phyloP scores from a whole-genome alignment of 306 rosid species.

The Glycyrrhiza uralensis region DNA sequence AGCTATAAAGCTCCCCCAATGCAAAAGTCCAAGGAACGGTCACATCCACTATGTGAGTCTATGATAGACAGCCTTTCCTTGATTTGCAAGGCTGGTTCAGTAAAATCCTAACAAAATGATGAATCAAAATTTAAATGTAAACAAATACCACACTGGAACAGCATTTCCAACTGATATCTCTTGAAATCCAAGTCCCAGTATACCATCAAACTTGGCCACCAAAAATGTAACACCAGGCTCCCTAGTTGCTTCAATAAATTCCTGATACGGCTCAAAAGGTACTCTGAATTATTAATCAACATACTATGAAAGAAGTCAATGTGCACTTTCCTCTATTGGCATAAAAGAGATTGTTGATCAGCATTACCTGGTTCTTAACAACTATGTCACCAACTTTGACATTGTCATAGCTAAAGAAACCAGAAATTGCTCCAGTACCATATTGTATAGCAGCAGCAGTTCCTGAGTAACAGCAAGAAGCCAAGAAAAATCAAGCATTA shows the following conservation, averaged over 20 bases:
- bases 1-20: not conserved
- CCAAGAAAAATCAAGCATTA: not conserved
- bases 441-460: conserved; percentile 78
- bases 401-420: conserved; percentile 79
- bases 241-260: conserved; percentile 81
- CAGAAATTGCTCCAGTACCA: conserved; percentile 83
- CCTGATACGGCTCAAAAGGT: conserved; percentile 39
- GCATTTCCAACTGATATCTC: conserved; percentile 85
- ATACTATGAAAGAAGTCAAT: not conserved
- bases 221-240: conserved; percentile 69
- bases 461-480: conserved; percentile 43
- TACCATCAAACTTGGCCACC: conserved; percentile 84
- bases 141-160: conserved; percentile 78
- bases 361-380: conserved; percentile 71
- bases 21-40: not conserved
- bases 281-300: not conserved
- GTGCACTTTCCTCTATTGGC: not conserved
- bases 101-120: conserved; percentile 11
- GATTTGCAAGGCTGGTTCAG: not conserved
- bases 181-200: conserved; percentile 91
- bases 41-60: not conserved
- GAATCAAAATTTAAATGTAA: conserved; percentile 6
- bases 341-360: not conserved
- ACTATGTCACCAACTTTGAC: conserved; percentile 67
- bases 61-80: not conserved